phyloP scores from a whole-genome alignment of 2,329 filamentous ascomycete species.

The Xylaria sp. region DNA sequence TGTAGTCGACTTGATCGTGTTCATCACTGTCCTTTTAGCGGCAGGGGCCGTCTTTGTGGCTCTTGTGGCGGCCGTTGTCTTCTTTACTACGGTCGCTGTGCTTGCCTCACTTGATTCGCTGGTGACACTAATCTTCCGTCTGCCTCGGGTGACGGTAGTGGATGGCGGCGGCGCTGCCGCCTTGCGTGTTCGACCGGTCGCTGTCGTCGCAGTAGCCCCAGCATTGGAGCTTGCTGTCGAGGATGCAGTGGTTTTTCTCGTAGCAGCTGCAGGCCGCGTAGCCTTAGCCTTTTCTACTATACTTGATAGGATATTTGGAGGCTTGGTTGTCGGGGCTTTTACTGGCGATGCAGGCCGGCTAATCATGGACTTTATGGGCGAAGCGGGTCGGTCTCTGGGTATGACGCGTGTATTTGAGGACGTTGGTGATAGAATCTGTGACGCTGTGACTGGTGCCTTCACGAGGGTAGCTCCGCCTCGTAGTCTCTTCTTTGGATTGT shows the following conservation, averaged over 20 bases:
- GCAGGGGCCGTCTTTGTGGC: constrained; percentile 53
- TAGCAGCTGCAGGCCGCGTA: constrained; percentile 59
- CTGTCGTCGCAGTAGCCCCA: constrained; percentile 46
- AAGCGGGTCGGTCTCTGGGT: constrained; percentile 60
- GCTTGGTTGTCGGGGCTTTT: constrained; percentile 55
- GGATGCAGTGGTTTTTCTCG: constrained; percentile 59
- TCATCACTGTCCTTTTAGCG: constrained; percentile 65
- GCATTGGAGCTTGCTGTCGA: constrained; percentile 57
- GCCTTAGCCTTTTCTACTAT: constrained; percentile 72
- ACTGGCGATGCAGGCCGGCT: constrained; percentile 50
- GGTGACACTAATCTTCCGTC: constrained; percentile 65
- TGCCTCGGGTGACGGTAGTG: constrained; percentile 58
- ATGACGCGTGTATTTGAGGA: constrained; percentile 81
- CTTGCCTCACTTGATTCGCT: constrained; percentile 74
- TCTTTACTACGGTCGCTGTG: constrained; percentile 72
- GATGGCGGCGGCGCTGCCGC: constrained; percentile 54
- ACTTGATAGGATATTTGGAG: constrained; percentile 60
- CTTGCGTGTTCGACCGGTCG: constrained; percentile 50
- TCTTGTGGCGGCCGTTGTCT: constrained; percentile 53
- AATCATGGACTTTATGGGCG: constrained; percentile 68
- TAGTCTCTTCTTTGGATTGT: constrained; percentile 77
- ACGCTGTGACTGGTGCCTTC: constrained; percentile 56
- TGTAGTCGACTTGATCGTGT: constrained; percentile 61
- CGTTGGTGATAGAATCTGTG: constrained; percentile 81
- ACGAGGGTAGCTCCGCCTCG: constrained; percentile 58